Evolutionary conservation across 129 eudicot genomes (phyloP), one percentile per base, ranked within the genome.

Genomic region (Flaveria sonorensis): DNA sequence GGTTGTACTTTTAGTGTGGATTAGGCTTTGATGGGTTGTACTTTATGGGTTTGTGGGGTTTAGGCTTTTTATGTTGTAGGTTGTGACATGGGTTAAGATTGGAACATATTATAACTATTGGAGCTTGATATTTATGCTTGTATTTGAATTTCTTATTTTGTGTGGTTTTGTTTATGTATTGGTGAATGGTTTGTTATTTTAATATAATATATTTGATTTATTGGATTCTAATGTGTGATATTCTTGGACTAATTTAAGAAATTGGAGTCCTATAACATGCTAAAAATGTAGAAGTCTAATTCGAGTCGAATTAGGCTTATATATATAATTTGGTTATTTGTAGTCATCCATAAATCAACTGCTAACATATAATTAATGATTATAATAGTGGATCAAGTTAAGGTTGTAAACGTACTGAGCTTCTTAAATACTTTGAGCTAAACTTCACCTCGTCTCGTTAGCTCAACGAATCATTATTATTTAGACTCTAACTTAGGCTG

Each of bases 1-100:
- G 77, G 36, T 79, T 79, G 77, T 71, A 50, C 72, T 21, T 26
- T 24, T 24, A 3, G 13, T 30, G 23, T 47, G 40, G 23, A 45
- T 57, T 68, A 52, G 72, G 68, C 40, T 65, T 65, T 76, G 47
- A 55, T 76, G 39, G 43, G 64, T 57, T 57, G 30, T 20, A 19
- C 28, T 21, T 23, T 59, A 20, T 59, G 16, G 16, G 65, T 59
- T 57, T 57, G 64, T 57, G 64, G 32, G 32, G 36, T 10, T 55
- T 9, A 21, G 36, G 15, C 26, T 21, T 59, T 61, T 26, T 13
- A 13, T 61, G 68, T 61, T 59, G 65, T 59, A 10, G 12, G 65
- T 12, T 59, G 65, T 59, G 24, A 59, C 8, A 59, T 59, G 65
- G 36, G 65, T 61, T 61, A 30, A 26, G 68, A 61, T 26, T n/a